Base-by-base conservation (phyloP, 805 yeast species). In the Sugiyamaella boreocaroliniensis region DNA sequence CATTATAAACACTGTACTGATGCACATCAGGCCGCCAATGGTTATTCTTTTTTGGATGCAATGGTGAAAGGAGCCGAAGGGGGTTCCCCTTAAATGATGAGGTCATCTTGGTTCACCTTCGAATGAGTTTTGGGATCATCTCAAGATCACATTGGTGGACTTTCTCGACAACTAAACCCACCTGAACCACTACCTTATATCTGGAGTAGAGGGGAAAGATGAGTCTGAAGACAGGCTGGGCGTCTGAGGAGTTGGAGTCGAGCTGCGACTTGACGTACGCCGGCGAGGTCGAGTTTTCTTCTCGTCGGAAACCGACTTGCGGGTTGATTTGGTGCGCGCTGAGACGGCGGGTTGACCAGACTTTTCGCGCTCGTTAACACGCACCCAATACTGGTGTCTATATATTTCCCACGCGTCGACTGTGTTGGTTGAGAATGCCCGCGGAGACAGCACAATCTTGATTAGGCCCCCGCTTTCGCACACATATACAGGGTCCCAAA, bases 351-450 rank as follows among this genome's bases (percentile, higher is more conserved):
- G 8, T 20, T n/a, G 20, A 11, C 48, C 40, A 29, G 20, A n/a
- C 41, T 29, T 12, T 8, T 14, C 29, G 37, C 60, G 41, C 4
- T 49, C 51, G 37, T 88, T 86, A 65, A 89, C 96, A 60, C 85
- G 77, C 19, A 82, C 80, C 97, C 98, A 93, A 65, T 89, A 93
- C 66, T 90, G 97, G 59, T 86, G 87, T 55, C 99, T 71, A 63
- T 90, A 92, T 42, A 89, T 68, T 63, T 92, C 99, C 98, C 99
- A 92, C 9, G 89, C 90, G 66, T 90, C 97, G 57, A 97, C 77
- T 6, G 86, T 80, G 47, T 86, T 90, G 0, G 93, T 82, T 55
- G 81, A 80, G 68, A 92, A 93, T 1, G 83, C 83, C 48, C 96
- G 73, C 2, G 97, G 86, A 53, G 85, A 84, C 51, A 93, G 72